Conservation (phyloP, 202 grass and related monocot species). For the Brachypodium distachyon region DNA sequence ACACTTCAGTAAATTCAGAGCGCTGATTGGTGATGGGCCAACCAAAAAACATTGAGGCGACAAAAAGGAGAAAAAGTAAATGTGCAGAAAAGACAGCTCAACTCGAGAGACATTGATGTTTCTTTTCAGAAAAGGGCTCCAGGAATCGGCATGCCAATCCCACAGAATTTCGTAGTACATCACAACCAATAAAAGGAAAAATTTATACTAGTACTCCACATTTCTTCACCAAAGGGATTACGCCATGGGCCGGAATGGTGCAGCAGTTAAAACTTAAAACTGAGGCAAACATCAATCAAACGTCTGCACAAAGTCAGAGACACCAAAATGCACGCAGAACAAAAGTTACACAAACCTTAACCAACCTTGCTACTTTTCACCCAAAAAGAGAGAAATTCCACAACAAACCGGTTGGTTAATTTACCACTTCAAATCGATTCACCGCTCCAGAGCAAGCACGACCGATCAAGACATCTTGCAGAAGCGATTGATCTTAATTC, state of each 20-base stretch:
- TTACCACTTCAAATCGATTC: not conserved
- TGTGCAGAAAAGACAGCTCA: constrained; percentile 16
- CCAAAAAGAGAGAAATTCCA: not conserved
- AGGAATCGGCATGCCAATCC: not conserved
- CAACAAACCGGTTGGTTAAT: not conserved
- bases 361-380: not conserved
- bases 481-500: not conserved
- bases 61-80: not conserved
- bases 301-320: not conserved
- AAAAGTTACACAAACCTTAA: not conserved
- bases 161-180: not conserved
- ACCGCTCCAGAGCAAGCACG: not conserved
- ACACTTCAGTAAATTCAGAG: too few species aligned
- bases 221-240: too few species aligned
- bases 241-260: not conserved
- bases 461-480: not conserved
- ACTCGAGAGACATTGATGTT: constrained; percentile 9
- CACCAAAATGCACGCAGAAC: not conserved
- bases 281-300: not conserved
- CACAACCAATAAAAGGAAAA: not conserved
- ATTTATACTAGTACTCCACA: too few species aligned
- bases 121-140: constrained; percentile 14
- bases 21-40: not conserved
- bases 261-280: not conserved
- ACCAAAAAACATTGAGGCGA: not conserved